Percentiles rank a stretch among this genome's conserved stretches.
Evolutionary conservation across 192 early-diverging fungal species (phyloP).

Genomic region (Spinellus fusiger): DNA sequence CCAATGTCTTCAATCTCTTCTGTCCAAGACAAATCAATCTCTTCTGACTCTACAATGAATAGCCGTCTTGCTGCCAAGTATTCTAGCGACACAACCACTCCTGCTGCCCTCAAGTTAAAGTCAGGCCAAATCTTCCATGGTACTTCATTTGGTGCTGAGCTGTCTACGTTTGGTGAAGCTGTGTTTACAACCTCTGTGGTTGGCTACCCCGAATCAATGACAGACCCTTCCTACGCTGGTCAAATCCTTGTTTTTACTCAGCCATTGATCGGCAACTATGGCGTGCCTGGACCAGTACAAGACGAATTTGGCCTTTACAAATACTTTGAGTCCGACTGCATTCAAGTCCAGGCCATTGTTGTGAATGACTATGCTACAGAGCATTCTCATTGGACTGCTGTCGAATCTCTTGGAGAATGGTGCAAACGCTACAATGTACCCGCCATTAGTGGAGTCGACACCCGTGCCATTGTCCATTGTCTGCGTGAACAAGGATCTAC

Average conservation of each 20-base stretch:
- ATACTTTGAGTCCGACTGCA: conserved; percentile 82
- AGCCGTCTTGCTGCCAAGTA: too few relatives aligned
- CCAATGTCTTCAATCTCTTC: conserved; percentile 11
- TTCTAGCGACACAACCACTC: conserved; percentile 23
- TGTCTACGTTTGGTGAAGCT: conserved; percentile 74
- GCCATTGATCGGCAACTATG: conserved; percentile 94
- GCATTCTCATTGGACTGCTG: conserved; percentile 92
- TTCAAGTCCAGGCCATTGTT: conserved; percentile 83
- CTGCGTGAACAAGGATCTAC: conserved; percentile 84
- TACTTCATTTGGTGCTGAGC: conserved; percentile 79
- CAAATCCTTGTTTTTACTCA: conserved; percentile 97
- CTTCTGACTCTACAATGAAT: conserved; percentile 1
- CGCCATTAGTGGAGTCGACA: conserved; percentile 88
- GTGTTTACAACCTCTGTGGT: conserved; percentile 94
- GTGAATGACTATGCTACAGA: conserved; percentile 88
- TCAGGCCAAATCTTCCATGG: conserved; percentile 80
- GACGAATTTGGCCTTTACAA: conserved; percentile 79
- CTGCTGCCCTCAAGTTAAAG: conserved; percentile 71
- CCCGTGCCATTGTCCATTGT: conserved; percentile 80
- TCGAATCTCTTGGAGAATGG: conserved; percentile 87
- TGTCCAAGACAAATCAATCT: conserved; percentile 1
- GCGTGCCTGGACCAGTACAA: conserved; percentile 68
- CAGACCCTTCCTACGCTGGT: conserved; percentile 93
- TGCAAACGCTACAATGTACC: conserved; percentile 77
- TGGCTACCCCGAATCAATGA: conserved; percentile 97